Conservation (phyloP, 1,139 yeast genomes). For the Kluyveromyces sp. region DNA sequence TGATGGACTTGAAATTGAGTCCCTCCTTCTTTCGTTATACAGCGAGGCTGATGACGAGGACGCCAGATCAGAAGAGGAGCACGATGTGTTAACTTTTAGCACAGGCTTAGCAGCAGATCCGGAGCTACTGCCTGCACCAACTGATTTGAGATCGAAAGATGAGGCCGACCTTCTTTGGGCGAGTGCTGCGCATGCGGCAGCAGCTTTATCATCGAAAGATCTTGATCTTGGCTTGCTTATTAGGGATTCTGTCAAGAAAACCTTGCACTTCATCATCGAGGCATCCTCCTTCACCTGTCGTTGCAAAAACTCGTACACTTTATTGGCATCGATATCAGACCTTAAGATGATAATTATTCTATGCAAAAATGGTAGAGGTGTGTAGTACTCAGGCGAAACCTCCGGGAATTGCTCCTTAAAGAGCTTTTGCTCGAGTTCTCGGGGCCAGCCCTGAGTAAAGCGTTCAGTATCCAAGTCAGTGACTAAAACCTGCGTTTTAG, state of each 20-base stretch:
- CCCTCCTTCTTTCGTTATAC: constrained; percentile 17
- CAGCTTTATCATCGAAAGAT: constrained; percentile 12
- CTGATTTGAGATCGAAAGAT: neutral
- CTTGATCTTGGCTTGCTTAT: constrained; percentile 17
- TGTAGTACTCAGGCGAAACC: constrained; percentile 19
- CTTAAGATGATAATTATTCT: constrained; percentile 26
- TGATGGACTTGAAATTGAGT: constrained; percentile 9
- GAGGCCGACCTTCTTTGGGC: neutral
- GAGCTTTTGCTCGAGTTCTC: constrained; percentile 16
- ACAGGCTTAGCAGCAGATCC: constrained; percentile 13
- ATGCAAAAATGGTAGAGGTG: constrained; percentile 26
- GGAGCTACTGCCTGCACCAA: neutral
- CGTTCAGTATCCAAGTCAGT: constrained; percentile 24
- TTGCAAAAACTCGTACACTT: constrained; percentile 17
- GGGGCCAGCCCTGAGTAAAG: constrained; percentile 24
- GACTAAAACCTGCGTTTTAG: constrained; percentile 23
- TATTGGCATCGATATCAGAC: constrained; percentile 18
- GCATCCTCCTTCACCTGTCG: constrained; percentile 1
- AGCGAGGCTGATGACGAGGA: constrained; percentile 10
- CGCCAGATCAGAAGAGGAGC: constrained; percentile 9
- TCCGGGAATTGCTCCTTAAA: constrained; percentile 20
- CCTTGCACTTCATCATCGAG: constrained; percentile 9
- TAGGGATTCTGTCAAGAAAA: constrained; percentile 26
- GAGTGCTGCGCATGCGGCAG: neutral
- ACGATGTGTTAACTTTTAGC: constrained; percentile 21